Percentiles rank a stretch among this genome's conserved stretches.
Evolutionary conservation across 106 monocot genomes (phyloP).

Genomic region (Hemerocallis citrina): DNA sequence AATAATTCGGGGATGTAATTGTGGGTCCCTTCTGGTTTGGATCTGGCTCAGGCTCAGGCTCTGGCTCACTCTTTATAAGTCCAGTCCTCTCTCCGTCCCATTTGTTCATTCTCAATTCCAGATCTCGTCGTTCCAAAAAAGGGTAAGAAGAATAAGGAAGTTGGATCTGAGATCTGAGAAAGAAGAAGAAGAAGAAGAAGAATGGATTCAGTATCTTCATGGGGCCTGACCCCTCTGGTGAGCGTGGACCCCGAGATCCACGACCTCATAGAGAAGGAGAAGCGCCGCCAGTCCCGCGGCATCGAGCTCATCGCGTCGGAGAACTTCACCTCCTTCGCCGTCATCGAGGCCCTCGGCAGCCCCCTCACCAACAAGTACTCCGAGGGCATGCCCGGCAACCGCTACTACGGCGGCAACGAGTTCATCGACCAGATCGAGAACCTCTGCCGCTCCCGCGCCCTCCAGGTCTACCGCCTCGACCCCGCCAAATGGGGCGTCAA

Average conservation of each 20-base stretch:
- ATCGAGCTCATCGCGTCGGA: constrained; percentile 79
- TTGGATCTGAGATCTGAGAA: too few relatives aligned
- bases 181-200: too few relatives aligned
- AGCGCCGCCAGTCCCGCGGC: constrained; percentile 59
- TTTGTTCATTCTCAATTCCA: not conserved
- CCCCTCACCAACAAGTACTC: constrained; percentile 84
- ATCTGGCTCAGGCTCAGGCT: not conserved
- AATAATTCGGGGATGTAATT: too few relatives aligned
- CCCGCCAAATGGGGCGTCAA: constrained; percentile 65
- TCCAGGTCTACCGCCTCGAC: constrained; percentile 57
- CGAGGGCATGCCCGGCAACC: constrained; percentile 74
- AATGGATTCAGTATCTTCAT: constrained; percentile 44
- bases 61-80: not conserved
- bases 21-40: not conserved
- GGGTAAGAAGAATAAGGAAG: too few relatives aligned
- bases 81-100: not conserved
- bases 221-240: constrained; percentile 52
- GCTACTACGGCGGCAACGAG: constrained; percentile 74
- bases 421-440: constrained; percentile 72
- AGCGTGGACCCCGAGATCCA: constrained; percentile 44
- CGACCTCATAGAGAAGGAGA: constrained; percentile 75
- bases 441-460: constrained; percentile 57
- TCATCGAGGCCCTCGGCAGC: constrained; percentile 68
- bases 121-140: too few relatives aligned
- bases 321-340: constrained; percentile 72